phyloP scores from a whole-genome alignment of 2,329 filamentous ascomycete genomes.

The Tolypocladium ovalisporum region DNA sequence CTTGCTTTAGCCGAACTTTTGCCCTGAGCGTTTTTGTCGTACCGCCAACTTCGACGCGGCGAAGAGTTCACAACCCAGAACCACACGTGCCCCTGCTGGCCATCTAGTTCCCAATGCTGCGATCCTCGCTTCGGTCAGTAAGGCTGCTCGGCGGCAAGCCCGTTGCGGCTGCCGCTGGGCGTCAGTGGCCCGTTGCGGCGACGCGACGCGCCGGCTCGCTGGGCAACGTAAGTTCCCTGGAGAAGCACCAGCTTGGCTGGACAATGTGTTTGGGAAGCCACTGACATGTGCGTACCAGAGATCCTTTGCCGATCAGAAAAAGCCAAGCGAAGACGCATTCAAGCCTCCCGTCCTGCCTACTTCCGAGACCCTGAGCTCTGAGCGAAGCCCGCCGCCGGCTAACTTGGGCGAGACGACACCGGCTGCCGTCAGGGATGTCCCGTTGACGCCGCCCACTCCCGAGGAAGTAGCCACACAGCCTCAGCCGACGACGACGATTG shows the following conservation, averaged over 20 bases:
- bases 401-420: constrained; percentile 25
- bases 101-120: constrained; percentile 53
- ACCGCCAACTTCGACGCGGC: constrained; percentile 12
- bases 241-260: not conserved
- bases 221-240: constrained; percentile 17
- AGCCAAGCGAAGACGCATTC: constrained; percentile 35
- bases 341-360: constrained; percentile 42
- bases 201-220: constrained; percentile 20
- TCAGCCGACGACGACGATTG: constrained; percentile 7
- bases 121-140: constrained; percentile 56
- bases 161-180: constrained; percentile 38
- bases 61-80: constrained; percentile 18
- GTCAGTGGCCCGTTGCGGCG: constrained; percentile 44
- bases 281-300: constrained; percentile 29
- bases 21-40: constrained; percentile 31
- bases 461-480: constrained; percentile 6
- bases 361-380: constrained; percentile 39
- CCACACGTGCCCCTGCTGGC: constrained; percentile 24
- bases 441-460: constrained; percentile 18
- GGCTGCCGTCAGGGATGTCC: constrained; percentile 18
- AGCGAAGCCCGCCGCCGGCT: constrained; percentile 29
- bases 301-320: constrained; percentile 44
- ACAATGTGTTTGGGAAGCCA: not conserved
- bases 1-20: constrained; percentile 30
- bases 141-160: constrained; percentile 47